Conservation (phyloP, 1,284 basidiomycete species). For the Peniophora sp. region DNA sequence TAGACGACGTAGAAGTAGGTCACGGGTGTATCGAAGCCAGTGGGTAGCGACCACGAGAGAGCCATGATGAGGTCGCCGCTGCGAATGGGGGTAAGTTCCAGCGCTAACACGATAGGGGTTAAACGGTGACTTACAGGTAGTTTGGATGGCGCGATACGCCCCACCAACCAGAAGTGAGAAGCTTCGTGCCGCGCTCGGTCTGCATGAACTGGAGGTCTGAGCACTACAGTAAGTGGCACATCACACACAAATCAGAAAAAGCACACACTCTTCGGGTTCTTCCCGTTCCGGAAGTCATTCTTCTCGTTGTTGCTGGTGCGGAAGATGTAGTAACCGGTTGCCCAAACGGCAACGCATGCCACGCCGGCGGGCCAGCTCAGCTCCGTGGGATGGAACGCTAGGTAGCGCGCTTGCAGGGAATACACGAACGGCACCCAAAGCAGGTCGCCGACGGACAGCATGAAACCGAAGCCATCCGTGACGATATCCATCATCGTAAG, state of each 20-base stretch:
- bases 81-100: conserved; percentile 4
- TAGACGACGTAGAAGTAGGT: conserved; percentile 95
- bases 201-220: conserved; percentile 76
- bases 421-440: conserved; percentile 96
- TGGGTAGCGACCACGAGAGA: conserved; percentile 91
- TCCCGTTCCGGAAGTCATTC: conserved; percentile 90
- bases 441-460: conserved; percentile 93
- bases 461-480: conserved; percentile 97
- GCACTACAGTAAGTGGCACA: not conserved
- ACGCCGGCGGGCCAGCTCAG: conserved; percentile 62
- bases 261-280: conserved; percentile 80
- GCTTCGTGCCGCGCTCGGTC: conserved; percentile 82
- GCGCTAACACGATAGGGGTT: conserved; percentile 1
- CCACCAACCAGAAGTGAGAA: conserved; percentile 98
- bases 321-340: conserved; percentile 89
- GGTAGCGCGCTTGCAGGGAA: conserved; percentile 88
- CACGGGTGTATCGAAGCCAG: conserved; percentile 85
- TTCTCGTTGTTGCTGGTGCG: conserved; percentile 87
- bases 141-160: conserved; percentile 91
- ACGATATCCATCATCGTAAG: conserved; percentile 98
- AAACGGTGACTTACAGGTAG: conserved; percentile 60
- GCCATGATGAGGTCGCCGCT: conserved; percentile 87
- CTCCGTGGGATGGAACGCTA: conserved; percentile 81
- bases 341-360: conserved; percentile 63
- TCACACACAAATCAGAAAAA: not conserved